Evolutionary conservation across 2,329 filamentous ascomycete genomes (phyloP).

Genomic region (Talaromyces amestolkiae): DNA sequence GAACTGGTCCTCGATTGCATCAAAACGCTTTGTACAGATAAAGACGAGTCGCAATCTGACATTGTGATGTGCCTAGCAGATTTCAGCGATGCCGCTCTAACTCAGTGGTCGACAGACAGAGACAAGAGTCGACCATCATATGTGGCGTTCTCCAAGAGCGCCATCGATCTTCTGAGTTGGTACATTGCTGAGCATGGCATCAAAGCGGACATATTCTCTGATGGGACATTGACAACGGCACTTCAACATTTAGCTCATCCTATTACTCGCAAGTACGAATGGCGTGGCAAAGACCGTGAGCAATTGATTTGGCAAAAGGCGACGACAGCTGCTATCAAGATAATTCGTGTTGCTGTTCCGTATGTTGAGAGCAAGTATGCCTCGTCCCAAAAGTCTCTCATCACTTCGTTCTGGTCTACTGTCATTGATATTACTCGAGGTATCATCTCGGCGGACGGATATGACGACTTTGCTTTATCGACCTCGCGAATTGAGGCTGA

Average conservation of each 20-base stretch:
- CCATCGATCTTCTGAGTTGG: conserved; percentile 65
- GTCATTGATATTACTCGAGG: conserved; percentile 65
- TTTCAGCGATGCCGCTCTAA: conserved; percentile 62
- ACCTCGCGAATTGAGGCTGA: conserved; percentile 59
- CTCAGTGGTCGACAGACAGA: conserved; percentile 37
- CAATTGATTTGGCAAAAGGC: conserved; percentile 76
- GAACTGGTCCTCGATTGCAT: conserved; percentile 34
- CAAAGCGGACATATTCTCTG: conserved; percentile 67
- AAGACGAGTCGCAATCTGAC: conserved; percentile 35
- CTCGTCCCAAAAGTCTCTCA: conserved; percentile 35
- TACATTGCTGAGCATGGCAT: conserved; percentile 42
- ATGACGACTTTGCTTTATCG: conserved; percentile 44
- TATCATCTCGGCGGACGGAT: conserved; percentile 65
- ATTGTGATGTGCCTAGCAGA: conserved; percentile 57
- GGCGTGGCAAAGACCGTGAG: conserved; percentile 68
- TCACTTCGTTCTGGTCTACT: conserved; percentile 65
- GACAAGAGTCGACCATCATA: conserved; percentile 67
- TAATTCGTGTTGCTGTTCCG: conserved; percentile 66
- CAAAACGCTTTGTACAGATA: conserved; percentile 37
- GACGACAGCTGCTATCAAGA: conserved; percentile 65
- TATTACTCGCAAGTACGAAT: conserved; percentile 77
- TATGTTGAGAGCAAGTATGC: conserved; percentile 52
- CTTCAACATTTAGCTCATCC: conserved; percentile 67
- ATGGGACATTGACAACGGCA: conserved; percentile 63
- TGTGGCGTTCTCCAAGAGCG: conserved; percentile 80